Percentiles rank a stretch among this genome's conserved stretches.
Evolutionary conservation across 345 rosid genomes (phyloP).

Genomic region (Hibiscus syriacus): DNA sequence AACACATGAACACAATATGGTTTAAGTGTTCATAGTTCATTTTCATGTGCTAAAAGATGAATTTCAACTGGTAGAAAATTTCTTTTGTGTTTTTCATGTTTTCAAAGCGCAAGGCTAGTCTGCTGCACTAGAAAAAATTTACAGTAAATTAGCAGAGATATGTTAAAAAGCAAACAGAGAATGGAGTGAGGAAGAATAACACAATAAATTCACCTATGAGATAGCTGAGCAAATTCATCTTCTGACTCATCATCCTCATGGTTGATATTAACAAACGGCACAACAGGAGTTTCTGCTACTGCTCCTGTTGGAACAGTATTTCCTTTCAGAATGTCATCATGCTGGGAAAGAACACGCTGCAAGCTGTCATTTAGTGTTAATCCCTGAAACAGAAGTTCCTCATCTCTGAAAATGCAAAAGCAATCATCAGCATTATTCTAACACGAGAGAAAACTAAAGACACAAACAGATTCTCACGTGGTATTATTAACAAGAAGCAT

Average conservation of each 20-base stretch:
- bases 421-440: constrained; percentile 14
- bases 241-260: constrained; percentile 80
- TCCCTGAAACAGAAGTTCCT: constrained; percentile 74
- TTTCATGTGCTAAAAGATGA: neutral
- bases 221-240: constrained; percentile 78
- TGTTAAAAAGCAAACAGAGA: no score
- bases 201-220: constrained; percentile 45
- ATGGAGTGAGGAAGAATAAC: neutral
- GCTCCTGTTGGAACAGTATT: constrained; percentile 28
- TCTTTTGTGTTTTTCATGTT: no score
- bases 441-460: neutral
- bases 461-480: constrained; percentile 38
- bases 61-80: neutral
- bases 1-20: no score
- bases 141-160: neutral
- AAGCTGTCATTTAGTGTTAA: constrained; percentile 74
- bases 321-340: constrained; percentile 78
- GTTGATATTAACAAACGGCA: constrained; percentile 51
- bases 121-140: neutral
- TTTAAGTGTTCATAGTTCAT: neutral
- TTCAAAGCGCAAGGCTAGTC: neutral
- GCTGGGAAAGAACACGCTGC: constrained; percentile 73
- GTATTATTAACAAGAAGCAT: constrained; percentile 72
- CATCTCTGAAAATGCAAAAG: constrained; percentile 51
- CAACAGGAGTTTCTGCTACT: constrained; percentile 28